Evolutionary conservation across 164 flowering plant species (phyloP), one percentile per base, ranked within the genome.

Genomic region (Stephania japonica): DNA sequence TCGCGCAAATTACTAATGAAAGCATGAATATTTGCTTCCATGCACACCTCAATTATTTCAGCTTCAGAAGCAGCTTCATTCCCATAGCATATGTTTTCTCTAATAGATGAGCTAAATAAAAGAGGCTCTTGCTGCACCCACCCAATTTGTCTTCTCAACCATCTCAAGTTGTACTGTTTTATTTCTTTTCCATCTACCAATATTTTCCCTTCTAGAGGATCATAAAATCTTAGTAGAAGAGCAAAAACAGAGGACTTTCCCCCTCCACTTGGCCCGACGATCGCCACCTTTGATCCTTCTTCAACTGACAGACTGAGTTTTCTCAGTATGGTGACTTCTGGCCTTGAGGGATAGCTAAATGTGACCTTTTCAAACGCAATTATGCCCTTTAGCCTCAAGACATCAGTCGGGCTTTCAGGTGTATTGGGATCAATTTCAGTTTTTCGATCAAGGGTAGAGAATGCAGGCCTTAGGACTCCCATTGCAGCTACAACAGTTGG

Each of bases 81-180:
- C 7, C 93, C 97, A 71, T 89, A 88, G 73, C 82, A 80, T 69
- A 91, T 89, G 38, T 89, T 89, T 21, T 81, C 86, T 78, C 89
- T 84, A 16, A 91, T 86, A 24, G 92, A 86, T 62, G 81, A 81
- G 56, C 86, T 88, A 75, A 91, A 91, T n/a, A 91, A 86, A 76
- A 89, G 83, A n/a, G 92, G 93, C 77, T 89, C 92, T 78, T 91
- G 97, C 75, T 86, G 92, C 75, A 91, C 91, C 61, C 86, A 79
- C 18, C 80, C 92, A 70, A 88, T 88, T 25, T 86, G 91, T 53
- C 73, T 49, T 79, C 97, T 85, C 75, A 91, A 76, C 80, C 78
- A 78, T 78, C 87, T 85, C 78, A 89, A 77, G 65, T 89, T 85
- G 75, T 76, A 89, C 6, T 80, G 79, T 61, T 50, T 76, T 65